Percentiles rank a stretch among this genome's conserved stretches.
phyloP scores from a whole-genome alignment of 2,329 filamentous ascomycete genomes.

The Colletotrichum viniferum region DNA sequence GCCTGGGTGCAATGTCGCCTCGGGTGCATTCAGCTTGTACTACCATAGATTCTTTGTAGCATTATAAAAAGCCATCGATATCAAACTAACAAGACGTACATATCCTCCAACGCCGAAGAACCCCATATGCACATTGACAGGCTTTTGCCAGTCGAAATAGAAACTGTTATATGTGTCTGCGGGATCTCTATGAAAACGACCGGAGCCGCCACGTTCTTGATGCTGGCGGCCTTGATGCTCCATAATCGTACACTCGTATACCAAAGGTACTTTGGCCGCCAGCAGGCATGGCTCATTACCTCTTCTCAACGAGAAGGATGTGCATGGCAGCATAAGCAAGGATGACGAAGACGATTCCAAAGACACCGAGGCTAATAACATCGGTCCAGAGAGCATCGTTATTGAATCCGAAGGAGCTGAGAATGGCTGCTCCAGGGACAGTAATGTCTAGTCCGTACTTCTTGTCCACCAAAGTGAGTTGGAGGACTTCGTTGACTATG shows the following conservation, averaged over 20 bases:
- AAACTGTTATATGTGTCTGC: slow-evolving; percentile 7
- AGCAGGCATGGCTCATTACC: slow-evolving; percentile 48
- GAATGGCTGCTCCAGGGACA: slow-evolving; percentile 89
- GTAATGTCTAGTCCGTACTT: slow-evolving; percentile 97
- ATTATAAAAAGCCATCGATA: slow-evolving; percentile 18
- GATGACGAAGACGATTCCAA: slow-evolving; percentile 82
- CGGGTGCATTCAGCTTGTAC: slow-evolving; percentile 8
- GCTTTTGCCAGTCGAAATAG: not conserved
- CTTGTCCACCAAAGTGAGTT: slow-evolving; percentile 86
- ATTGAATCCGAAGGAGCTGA: slow-evolving; percentile 94
- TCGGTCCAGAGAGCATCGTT: slow-evolving; percentile 87
- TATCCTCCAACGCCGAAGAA: slow-evolving; percentile 1
- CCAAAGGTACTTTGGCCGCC: not conserved
- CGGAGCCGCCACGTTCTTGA: not conserved
- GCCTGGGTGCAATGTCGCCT: not conserved
- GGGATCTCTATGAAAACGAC: slow-evolving; percentile 14
- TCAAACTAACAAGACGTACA: not conserved
- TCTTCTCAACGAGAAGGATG: slow-evolving; percentile 86
- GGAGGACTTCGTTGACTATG: slow-evolving; percentile 95
- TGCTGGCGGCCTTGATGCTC: not conserved
- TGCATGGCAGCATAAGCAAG: slow-evolving; percentile 94
- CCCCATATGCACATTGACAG: slow-evolving; percentile 16
- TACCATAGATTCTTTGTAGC: slow-evolving; percentile 21
- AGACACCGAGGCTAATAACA: slow-evolving; percentile 79
- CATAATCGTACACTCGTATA: slow-evolving; percentile 18